phyloP scores from a whole-genome alignment of 2,329 filamentous ascomycete species.

The Beauveria australis region DNA sequence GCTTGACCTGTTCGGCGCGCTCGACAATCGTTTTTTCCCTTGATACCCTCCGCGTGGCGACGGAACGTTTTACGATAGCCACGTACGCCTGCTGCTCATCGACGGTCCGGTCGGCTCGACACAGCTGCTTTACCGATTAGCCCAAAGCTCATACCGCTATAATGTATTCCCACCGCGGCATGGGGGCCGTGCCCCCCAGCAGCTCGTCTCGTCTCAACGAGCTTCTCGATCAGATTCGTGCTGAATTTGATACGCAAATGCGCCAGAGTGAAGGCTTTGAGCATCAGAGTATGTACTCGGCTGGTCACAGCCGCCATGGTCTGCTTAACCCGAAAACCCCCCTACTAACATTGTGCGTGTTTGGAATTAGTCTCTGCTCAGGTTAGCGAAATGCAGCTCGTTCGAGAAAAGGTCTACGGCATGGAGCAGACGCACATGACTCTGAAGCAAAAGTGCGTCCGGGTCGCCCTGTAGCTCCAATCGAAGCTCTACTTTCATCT shows the following conservation, averaged over 20 bases:
- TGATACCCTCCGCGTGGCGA: constrained; percentile 1
- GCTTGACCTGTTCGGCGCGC: background rate
- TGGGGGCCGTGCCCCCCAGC: constrained; percentile 59
- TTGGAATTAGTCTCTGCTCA: constrained; percentile 66
- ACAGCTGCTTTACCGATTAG: background rate
- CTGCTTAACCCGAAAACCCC: background rate
- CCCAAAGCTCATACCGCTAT: constrained; percentile 36
- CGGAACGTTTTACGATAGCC: background rate
- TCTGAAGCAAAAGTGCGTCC: constrained; percentile 75
- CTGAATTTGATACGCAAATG: constrained; percentile 82
- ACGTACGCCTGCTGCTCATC: background rate
- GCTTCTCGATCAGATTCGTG: constrained; percentile 81
- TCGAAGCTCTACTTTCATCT: constrained; percentile 23
- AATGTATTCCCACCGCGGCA: constrained; percentile 88
- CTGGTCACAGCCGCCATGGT: background rate
- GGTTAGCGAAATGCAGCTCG: constrained; percentile 90
- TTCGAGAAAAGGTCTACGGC: constrained; percentile 85
- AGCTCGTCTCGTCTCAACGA: constrained; percentile 68
- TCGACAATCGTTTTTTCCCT: background rate
- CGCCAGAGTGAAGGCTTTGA: constrained; percentile 81
- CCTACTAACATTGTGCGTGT: constrained; percentile 18
- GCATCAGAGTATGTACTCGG: constrained; percentile 70
- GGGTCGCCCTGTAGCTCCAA: background rate
- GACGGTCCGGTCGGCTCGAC: background rate
- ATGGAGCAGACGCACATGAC: constrained; percentile 84